Percentiles rank a stretch among this genome's conserved stretches.
phyloP scores from a whole-genome alignment of 139 green algal genomes.

The Pleodorina starrii region DNA sequence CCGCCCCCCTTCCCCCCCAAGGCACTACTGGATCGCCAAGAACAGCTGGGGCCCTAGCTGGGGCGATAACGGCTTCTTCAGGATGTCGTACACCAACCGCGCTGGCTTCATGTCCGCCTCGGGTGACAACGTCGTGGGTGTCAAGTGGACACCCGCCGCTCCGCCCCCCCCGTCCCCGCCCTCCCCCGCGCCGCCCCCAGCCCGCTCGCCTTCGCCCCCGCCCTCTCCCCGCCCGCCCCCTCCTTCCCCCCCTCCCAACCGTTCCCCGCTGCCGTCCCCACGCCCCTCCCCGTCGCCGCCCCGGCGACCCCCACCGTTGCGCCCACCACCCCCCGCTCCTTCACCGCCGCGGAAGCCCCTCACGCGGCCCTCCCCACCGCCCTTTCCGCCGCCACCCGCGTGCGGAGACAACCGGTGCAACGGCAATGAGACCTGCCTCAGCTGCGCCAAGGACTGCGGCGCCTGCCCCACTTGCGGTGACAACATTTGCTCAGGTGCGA shows the following conservation, averaged over 20 bases:
- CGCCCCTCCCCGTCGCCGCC: background rate
- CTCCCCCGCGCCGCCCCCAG: no score
- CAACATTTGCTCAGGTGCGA: background rate
- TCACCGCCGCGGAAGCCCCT: no score
- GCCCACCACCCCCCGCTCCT: no score
- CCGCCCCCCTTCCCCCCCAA: conserved; percentile 12
- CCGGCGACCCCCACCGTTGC: background rate
- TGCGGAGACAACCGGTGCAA: background rate
- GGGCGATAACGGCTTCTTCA: conserved; percentile 92
- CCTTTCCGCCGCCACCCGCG: background rate
- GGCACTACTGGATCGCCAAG: conserved; percentile 93
- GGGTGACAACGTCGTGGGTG: conserved; percentile 7
- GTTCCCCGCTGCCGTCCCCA: background rate
- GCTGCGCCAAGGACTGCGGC: conserved; percentile 8
- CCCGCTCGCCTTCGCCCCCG: background rate
- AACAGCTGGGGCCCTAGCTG: conserved; percentile 93
- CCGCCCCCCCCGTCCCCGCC: no score
- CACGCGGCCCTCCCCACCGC: background rate
- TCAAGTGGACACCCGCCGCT: background rate
- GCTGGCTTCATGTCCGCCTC: conserved; percentile 5
- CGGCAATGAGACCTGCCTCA: background rate
- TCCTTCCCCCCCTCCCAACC: background rate
- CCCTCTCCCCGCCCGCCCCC: background rate
- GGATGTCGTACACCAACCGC: conserved; percentile 16
- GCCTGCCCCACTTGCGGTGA: background rate